Evolutionary conservation across 495 filamentous ascomycete species (phyloP).

Genomic region (Neurospora hispaniola): DNA sequence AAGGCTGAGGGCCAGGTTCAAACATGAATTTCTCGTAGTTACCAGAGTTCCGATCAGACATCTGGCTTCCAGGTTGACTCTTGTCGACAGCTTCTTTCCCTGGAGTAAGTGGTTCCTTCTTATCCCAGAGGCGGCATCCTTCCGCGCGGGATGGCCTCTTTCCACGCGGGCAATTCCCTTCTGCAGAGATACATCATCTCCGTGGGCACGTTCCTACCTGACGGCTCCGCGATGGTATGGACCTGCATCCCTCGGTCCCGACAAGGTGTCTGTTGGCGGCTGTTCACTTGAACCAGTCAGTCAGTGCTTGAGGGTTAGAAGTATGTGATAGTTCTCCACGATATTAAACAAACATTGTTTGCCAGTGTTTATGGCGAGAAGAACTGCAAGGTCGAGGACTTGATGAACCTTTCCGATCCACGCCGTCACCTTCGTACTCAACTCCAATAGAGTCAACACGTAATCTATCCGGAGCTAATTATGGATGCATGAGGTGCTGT

Average conservation of each 20-base stretch:
- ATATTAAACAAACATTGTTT: not conserved
- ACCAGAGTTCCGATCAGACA: not conserved
- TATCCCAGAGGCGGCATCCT: not conserved
- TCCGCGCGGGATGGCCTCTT: not conserved
- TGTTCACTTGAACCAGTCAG: not conserved
- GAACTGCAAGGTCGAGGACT: not conserved
- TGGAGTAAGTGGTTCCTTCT: not conserved
- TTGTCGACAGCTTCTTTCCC: not conserved
- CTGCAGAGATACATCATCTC: not conserved
- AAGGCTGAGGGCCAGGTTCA: not conserved
- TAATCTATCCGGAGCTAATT: not conserved
- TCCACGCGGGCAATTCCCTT: not conserved
- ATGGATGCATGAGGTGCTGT: not conserved
- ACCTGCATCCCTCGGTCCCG: not conserved
- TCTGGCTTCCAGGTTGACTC: not conserved
- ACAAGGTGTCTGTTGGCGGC: not conserved
- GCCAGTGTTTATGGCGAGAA: not conserved
- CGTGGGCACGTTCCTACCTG: not conserved
- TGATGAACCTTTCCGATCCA: not conserved
- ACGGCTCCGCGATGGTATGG: too few species aligned
- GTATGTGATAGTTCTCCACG: not conserved
- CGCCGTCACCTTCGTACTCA: not conserved
- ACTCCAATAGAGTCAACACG: not conserved
- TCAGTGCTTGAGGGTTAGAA: not conserved
- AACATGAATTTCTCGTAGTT: not conserved